Evolutionary conservation across 2,329 filamentous ascomycete genomes (phyloP), one percentile per base, ranked within the genome.

Genomic region (Arthrocladium fulminans): DNA sequence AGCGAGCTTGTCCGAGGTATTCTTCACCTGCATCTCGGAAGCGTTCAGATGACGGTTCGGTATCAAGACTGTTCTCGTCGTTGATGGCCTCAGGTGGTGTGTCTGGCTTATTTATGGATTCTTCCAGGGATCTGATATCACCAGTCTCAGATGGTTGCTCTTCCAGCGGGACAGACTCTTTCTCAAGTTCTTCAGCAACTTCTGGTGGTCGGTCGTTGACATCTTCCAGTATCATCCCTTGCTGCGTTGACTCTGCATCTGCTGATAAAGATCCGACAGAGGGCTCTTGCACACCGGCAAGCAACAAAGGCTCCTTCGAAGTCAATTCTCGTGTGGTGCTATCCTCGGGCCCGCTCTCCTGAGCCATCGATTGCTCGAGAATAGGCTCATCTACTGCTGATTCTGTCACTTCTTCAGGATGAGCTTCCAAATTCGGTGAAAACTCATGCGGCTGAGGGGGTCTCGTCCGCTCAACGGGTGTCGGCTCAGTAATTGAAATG

Each of bases 401-500:
- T n/a, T n/a, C n/a, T n/a, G n/a, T 35, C 6, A 7, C 7, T 5
- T 17, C 19, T 30, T 39, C 44, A 3, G 20, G 20, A 10, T 27
- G 44, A 3, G 44, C 5, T 17, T 38, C 20, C 2, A 27, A 24
- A 13, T 22, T 7, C 3, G 44, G 44, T 15, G 34, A 38, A n/a
- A 39, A 47, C 9, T 47, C 34, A 29, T 39, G 34, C 30, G 19
- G 2, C 13, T 39, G 23, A 10, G 17, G 32, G 9, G 10, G 15
- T 38, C 44, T 24, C 9, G 19, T 38, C 9, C 10, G 10, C 20
- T 47, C 32, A 25, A 39, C 23, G n/a, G 44, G 44, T 15, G 44
- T 38, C 2, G 44, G 32, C 22, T 47, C 32, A 9, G 44, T 38
- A 20, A 38, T 39, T 4, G 44, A 38, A 13, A 46, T 37, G 20